Percentiles rank a stretch among this genome's conserved stretches.
Conservation (phyloP, 1,284 basidiomycete species). For the Vanrija humicola region DNA sequence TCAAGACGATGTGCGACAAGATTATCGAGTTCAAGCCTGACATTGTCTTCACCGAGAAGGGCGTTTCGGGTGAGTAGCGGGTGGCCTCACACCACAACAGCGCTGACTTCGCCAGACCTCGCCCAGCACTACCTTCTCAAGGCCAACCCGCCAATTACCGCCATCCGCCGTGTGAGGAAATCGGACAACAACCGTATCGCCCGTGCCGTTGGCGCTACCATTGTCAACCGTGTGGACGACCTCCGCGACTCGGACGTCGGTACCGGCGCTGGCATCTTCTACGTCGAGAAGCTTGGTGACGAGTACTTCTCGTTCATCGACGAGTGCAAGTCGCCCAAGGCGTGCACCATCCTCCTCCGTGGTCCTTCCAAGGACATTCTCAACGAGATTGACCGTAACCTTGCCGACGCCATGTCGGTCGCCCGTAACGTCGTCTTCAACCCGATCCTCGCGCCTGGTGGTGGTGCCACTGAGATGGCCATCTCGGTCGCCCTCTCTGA, state of each 20-base stretch:
- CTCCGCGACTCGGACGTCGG: constrained; percentile 88
- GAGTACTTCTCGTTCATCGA: constrained; percentile 99
- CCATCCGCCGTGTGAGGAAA: constrained; percentile 91
- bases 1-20: constrained; percentile 80
- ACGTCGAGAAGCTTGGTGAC: constrained; percentile 96
- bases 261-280: constrained; percentile 87
- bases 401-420: constrained; percentile 96
- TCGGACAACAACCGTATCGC: constrained; percentile 99
- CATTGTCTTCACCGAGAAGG: constrained; percentile 95
- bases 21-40: constrained; percentile 94
- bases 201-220: constrained; percentile 89
- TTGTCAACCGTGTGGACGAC: constrained; percentile 95
- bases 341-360: constrained; percentile 97
- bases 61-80: constrained; percentile 61
- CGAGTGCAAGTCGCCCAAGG: constrained; percentile 87
- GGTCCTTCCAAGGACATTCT: constrained; percentile 97
- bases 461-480: constrained; percentile 98
- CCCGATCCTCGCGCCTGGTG: constrained; percentile 84
- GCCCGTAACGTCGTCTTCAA: constrained; percentile 97
- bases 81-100: too few relatives aligned
- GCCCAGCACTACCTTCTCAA: constrained; percentile 91
- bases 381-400: constrained; percentile 96
- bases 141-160: constrained; percentile 70
- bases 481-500: constrained; percentile 84
- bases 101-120: constrained; percentile 55